phyloP scores from a whole-genome alignment of 352 stramenopile species.

The Globisporangium perplexum region DNA sequence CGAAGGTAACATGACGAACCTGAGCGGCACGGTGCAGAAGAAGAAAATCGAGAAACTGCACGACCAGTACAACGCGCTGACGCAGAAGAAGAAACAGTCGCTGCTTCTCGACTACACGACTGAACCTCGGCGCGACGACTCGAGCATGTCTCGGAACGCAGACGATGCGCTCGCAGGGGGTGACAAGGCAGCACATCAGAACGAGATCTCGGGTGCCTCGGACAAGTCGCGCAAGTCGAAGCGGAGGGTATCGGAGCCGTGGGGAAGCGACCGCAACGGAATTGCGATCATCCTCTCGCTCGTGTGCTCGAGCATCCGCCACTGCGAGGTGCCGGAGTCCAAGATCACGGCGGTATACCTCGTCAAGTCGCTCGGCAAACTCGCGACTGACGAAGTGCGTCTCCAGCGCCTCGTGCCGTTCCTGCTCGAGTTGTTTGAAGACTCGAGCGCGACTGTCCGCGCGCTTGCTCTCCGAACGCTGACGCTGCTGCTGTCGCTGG shows the following conservation, averaged over 20 bases:
- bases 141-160: not conserved
- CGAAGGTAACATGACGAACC: conserved; percentile 63
- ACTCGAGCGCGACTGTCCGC: conserved; percentile 87
- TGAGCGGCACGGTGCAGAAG: conserved; percentile 68
- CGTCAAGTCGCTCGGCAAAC: conserved; percentile 84
- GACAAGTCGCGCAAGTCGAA: conserved; percentile 12
- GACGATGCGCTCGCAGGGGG: not conserved
- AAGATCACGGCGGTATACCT: conserved; percentile 91
- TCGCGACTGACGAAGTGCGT: conserved; percentile 90
- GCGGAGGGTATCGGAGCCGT: conserved; percentile 13
- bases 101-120: conserved; percentile 53
- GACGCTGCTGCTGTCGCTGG: conserved; percentile 82
- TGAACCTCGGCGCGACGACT: conserved; percentile 16
- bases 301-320: conserved; percentile 77
- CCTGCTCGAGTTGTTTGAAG: conserved; percentile 91
- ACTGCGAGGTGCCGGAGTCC: conserved; percentile 80
- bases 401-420: conserved; percentile 94
- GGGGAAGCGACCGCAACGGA: conserved; percentile 63
- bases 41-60: conserved; percentile 83
- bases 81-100: conserved; percentile 70
- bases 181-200: not conserved
- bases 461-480: conserved; percentile 88
- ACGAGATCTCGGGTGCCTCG: conserved; percentile 2
- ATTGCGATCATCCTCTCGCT: conserved; percentile 85
- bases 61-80: conserved; percentile 75